phyloP scores from a whole-genome alignment of 1,284 basidiomycete species.

The Cryptococcus hybrid region DNA sequence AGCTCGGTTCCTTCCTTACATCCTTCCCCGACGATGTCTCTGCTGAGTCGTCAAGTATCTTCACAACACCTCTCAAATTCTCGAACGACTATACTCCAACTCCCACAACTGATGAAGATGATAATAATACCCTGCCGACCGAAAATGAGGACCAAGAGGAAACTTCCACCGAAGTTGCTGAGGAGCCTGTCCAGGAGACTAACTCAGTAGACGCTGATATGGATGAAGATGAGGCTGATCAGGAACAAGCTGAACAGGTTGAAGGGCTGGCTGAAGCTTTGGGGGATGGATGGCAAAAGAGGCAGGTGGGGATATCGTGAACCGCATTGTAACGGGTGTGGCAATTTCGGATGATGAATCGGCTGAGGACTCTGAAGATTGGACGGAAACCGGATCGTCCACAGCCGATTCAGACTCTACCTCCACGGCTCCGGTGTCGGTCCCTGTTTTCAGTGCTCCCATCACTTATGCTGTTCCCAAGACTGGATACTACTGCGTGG shows the following conservation, averaged over 20 bases:
- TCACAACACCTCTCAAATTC: slow-evolving; percentile 50
- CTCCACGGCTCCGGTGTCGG: slow-evolving; percentile 1
- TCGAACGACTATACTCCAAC: slow-evolving; percentile 15
- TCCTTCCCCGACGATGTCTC: slow-evolving; percentile 61
- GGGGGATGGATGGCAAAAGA: not conserved
- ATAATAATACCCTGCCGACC: slow-evolving; percentile 9
- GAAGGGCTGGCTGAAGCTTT: not conserved
- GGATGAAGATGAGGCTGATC: not conserved
- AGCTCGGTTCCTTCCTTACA: slow-evolving; percentile 83
- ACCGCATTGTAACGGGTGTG: no score
- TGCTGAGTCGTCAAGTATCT: slow-evolving; percentile 61
- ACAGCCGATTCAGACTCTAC: not conserved
- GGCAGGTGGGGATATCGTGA: not conserved
- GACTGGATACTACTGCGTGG: slow-evolving; percentile 96
- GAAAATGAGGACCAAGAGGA: slow-evolving; percentile 20
- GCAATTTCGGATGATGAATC: no score
- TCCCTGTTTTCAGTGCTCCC: slow-evolving; percentile 34
- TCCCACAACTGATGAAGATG: slow-evolving; percentile 5
- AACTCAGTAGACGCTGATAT: not conserved
- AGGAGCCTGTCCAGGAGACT: not conserved
- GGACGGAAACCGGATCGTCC: slow-evolving; percentile 4
- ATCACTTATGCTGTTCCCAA: slow-evolving; percentile 75
- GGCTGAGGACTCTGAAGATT: not conserved
- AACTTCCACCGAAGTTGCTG: slow-evolving; percentile 4
- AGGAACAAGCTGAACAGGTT: not conserved